Conservation (phyloP, 2,329 filamentous ascomycete species). For the Pseudogymnoascus sp. region DNA sequence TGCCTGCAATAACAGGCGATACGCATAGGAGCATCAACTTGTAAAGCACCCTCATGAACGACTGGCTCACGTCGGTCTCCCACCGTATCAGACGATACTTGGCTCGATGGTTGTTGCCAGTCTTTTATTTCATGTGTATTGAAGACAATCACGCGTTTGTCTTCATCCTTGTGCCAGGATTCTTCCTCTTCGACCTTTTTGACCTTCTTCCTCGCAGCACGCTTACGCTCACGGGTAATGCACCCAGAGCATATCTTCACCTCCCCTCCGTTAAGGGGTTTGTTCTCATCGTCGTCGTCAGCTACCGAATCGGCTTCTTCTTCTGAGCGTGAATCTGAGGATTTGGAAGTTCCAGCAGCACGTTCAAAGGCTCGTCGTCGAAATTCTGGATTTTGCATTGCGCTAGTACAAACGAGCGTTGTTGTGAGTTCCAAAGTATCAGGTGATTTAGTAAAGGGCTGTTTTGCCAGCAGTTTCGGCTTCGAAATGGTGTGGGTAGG, state of each 20-base stretch:
- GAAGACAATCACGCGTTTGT: slow-evolving; percentile 79
- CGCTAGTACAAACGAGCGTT: slow-evolving; percentile 83
- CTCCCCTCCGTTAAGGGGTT: slow-evolving; percentile 82
- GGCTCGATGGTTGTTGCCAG: slow-evolving; percentile 59
- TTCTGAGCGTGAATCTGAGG: slow-evolving; percentile 15
- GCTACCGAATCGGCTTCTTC: slow-evolving; percentile 38
- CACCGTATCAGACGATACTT: slow-evolving; percentile 40
- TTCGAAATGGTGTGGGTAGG: slow-evolving; percentile 90
- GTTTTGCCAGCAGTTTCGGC: slow-evolving; percentile 78
- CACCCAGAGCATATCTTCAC: slow-evolving; percentile 90
- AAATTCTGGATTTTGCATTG: slow-evolving; percentile 68
- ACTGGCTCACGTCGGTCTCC: slow-evolving; percentile 41
- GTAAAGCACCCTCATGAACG: slow-evolving; percentile 54
- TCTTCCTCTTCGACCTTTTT: slow-evolving; percentile 92
- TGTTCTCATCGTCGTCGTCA: slow-evolving; percentile 47
- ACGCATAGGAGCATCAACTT: slow-evolving; percentile 83
- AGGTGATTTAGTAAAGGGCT: slow-evolving; percentile 54
- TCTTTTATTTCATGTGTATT: slow-evolving; percentile 84
- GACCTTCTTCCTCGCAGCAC: slow-evolving; percentile 84
- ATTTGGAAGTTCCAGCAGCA: slow-evolving; percentile 40
- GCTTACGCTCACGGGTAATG: slow-evolving; percentile 83
- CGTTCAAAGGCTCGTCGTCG: slow-evolving; percentile 59
- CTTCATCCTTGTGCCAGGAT: slow-evolving; percentile 73
- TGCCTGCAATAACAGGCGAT: slow-evolving; percentile 97
- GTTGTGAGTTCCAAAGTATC: slow-evolving; percentile 76